Percentiles rank a stretch among this genome's conserved stretches.
phyloP scores from a whole-genome alignment of 257 asterid genomes.

The Solanum okadae region DNA sequence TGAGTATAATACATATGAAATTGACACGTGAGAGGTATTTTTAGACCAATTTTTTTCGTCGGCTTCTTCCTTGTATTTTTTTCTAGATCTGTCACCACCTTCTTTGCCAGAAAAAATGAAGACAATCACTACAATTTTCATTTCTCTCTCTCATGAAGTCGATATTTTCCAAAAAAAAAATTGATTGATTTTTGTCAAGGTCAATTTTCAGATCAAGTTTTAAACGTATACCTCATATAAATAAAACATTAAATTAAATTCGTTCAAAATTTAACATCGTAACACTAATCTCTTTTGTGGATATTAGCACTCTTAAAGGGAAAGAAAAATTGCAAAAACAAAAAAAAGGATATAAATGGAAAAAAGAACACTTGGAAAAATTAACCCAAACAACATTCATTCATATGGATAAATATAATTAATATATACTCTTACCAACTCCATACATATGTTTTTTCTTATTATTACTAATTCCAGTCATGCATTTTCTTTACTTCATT shows the following conservation, averaged over 20 bases:
- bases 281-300: not conserved
- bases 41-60: no score
- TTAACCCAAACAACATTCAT: not conserved
- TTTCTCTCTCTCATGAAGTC: no score
- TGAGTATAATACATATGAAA: no score
- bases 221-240: not conserved
- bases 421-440: not conserved
- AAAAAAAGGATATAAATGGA: no score
- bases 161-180: not conserved
- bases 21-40: no score
- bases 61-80: no score
- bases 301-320: not conserved
- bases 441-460: not conserved
- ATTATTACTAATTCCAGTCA: not conserved
- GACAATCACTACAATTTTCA: no score
- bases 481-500: not conserved
- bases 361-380: not conserved
- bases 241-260: not conserved
- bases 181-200: not conserved
- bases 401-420: not conserved
- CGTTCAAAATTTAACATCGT: not conserved
- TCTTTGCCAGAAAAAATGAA: not conserved
- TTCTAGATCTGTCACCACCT: not conserved
- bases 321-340: no score
- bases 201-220: not conserved